Evolutionary conservation across 495 filamentous ascomycete genomes (phyloP), one percentile per base, ranked within the genome.

Genomic region (Podospora pseudocomata): DNA sequence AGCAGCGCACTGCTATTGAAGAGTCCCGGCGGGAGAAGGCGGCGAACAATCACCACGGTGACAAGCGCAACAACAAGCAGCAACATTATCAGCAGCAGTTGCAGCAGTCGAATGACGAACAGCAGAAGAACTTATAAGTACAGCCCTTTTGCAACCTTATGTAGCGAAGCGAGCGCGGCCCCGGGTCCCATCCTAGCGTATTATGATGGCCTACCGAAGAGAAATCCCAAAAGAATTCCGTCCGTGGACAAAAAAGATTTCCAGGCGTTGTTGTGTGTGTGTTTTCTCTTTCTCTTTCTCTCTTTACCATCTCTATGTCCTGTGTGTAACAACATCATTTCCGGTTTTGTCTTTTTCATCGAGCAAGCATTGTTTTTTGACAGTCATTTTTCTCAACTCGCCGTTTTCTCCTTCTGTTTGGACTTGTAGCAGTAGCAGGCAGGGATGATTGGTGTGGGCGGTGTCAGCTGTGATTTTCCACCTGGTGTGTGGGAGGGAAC

Each of bases 21-120:
- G 90, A 93, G 74, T 89, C 90, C 65, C 90, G 91, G 68, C 90
- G 92, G 63, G 91, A 93, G 67, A 93, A 93, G 75, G 80, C 84
- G 16, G 79, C 83, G 34, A 80, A 83, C 44, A 75, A 83, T 68
- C 70, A 84, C 60, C 80, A 83, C 68, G 68, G 67, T 66, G 80
- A 82, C 28, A 81, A 81, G 70, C 81, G 83, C 70, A 60, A 74
- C 30, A 63, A 71, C 23, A 57, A 68, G 66, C 69, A 77, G 67
- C 73, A 78, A 61, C 66, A 73, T 53, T 64, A 75, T 34, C 66
- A 76, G 55, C 68, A 72, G 65, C 77, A 72, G 54, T 71, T 67
- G 20, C 61, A 64, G 49, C 73, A 76, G 67, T 70, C 68, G 56
- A 64, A 53, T 0, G 69, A 75, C 18, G 72, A 76, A 34, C 67